Evolutionary conservation across 208 protist genomes (phyloP).

Genomic region (Leishmania amazonensis): DNA sequence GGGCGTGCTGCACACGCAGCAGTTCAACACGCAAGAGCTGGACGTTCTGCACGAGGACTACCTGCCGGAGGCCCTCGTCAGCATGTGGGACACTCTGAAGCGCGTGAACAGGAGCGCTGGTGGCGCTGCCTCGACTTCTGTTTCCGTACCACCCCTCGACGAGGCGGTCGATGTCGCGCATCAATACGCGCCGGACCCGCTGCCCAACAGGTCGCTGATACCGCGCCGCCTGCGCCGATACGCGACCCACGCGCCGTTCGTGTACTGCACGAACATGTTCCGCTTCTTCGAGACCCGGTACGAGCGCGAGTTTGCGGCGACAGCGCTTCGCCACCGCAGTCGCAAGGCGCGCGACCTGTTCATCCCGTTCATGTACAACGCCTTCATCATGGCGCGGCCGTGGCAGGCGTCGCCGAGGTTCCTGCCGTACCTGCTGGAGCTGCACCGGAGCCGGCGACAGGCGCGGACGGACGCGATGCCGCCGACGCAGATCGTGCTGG

Average conservation of each 20-base stretch:
- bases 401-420: slow-evolving; percentile 56
- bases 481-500: slow-evolving; percentile 33
- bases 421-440: slow-evolving; percentile 31
- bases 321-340: slow-evolving; percentile 26
- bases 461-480: background rate
- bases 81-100: slow-evolving; percentile 16
- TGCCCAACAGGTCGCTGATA: background rate
- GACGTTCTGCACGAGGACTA: slow-evolving; percentile 36
- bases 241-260: slow-evolving; percentile 67
- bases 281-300: slow-evolving; percentile 43
- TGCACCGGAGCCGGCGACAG: background rate
- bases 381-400: slow-evolving; percentile 57
- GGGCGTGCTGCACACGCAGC: slow-evolving; percentile 44
- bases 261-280: slow-evolving; percentile 69
- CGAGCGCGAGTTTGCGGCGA: slow-evolving; percentile 37
- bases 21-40: slow-evolving; percentile 47
- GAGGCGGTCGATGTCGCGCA: slow-evolving; percentile 1
- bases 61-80: slow-evolving; percentile 1
- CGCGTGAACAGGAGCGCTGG: background rate
- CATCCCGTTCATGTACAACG: slow-evolving; percentile 67
- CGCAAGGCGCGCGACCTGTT: slow-evolving; percentile 40
- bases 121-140: background rate
- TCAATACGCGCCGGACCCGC: slow-evolving; percentile 1
- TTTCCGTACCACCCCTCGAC: background rate
- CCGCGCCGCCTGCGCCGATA: slow-evolving; percentile 32